These are phyloP conservation scores for Juglanconis juglandina DNA, from an alignment of 2,329 filamentous ascomycete genomes.

Conservation along the genomic window DNA sequence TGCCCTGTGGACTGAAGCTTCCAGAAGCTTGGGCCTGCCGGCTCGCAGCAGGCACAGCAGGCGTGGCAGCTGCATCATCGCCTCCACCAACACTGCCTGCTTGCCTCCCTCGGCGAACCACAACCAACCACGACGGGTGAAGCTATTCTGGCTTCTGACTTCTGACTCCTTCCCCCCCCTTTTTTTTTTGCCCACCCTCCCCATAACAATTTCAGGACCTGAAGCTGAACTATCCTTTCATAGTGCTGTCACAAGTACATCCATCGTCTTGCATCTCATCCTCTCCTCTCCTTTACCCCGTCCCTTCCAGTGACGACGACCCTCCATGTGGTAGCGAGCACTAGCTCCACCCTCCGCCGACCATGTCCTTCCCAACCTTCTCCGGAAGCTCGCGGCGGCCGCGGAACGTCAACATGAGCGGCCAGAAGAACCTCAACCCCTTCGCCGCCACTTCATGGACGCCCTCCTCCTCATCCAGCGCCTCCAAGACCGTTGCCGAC, in stretches of 20 bases:
- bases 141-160: not conserved
- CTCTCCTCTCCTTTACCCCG: not conserved
- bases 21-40: slow-evolving; percentile 17
- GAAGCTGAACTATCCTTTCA: too few relatives aligned
- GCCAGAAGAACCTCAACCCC: slow-evolving; percentile 70
- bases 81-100: not conserved
- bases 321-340: slow-evolving; percentile 3
- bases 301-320: not conserved
- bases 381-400: slow-evolving; percentile 81
- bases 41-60: not conserved
- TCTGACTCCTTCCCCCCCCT: not conserved
- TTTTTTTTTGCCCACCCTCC: too few relatives aligned
- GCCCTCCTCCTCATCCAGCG: slow-evolving; percentile 55
- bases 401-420: slow-evolving; percentile 91
- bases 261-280: not conserved
- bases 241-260: too few relatives aligned
- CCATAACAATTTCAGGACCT: too few relatives aligned
- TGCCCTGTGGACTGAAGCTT: slow-evolving; percentile 20
- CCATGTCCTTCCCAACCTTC: slow-evolving; percentile 83
- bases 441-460: slow-evolving; percentile 65
- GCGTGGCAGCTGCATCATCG: not conserved
- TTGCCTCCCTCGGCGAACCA: not conserved
- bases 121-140: not conserved
- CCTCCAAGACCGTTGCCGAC: slow-evolving; percentile 75
- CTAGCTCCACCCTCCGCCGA: slow-evolving; percentile 16